Percentiles rank a stretch among this genome's conserved stretches.
Conservation (phyloP, 371 early-diverging fungal genomes). For the Haplosporangium sp. region DNA sequence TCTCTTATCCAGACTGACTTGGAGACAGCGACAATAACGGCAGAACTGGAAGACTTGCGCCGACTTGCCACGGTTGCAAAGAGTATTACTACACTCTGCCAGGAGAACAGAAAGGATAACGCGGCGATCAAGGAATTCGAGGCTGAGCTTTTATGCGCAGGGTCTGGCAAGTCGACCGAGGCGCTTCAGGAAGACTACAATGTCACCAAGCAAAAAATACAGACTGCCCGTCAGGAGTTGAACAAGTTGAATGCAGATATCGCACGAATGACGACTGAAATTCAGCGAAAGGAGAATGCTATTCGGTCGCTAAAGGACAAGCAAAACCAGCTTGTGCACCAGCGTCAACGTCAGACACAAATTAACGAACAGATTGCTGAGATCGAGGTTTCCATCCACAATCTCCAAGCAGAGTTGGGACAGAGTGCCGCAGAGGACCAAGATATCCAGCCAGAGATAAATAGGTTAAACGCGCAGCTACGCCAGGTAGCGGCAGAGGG, state of each 20-base stretch:
- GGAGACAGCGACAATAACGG: conserved; percentile 6
- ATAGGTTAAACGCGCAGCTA: conserved; percentile 22
- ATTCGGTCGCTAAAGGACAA: conserved; percentile 50
- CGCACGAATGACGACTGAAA: conserved; percentile 33
- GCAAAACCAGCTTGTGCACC: conserved; percentile 38
- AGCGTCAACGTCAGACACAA: conserved; percentile 49
- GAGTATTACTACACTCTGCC: conserved; percentile 54
- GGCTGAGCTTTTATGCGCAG: conserved; percentile 67
- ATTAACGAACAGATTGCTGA: conserved; percentile 47
- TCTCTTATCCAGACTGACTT: conserved; percentile 19
- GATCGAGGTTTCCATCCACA: conserved; percentile 21
- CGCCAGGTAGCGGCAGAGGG: conserved; percentile 17
- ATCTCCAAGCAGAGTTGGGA: conserved; percentile 35
- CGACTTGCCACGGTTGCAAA: conserved; percentile 49
- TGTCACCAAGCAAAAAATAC: conserved; percentile 60
- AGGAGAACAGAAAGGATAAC: conserved; percentile 54
- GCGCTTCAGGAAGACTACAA: conserved; percentile 77
- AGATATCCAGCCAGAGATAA: conserved; percentile 27
- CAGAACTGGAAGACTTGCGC: conserved; percentile 31
- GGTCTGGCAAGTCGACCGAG: conserved; percentile 71
- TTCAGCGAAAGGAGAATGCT: conserved; percentile 33
- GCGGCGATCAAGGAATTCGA: conserved; percentile 63
- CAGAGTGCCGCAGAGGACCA: conserved; percentile 50
- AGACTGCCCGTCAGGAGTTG: conserved; percentile 38
- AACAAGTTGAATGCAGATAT: conserved; percentile 35